Percentiles rank a stretch among this genome's conserved stretches.
Conservation (phyloP, 805 yeast genomes). For the Teunomyces cretensis region DNA sequence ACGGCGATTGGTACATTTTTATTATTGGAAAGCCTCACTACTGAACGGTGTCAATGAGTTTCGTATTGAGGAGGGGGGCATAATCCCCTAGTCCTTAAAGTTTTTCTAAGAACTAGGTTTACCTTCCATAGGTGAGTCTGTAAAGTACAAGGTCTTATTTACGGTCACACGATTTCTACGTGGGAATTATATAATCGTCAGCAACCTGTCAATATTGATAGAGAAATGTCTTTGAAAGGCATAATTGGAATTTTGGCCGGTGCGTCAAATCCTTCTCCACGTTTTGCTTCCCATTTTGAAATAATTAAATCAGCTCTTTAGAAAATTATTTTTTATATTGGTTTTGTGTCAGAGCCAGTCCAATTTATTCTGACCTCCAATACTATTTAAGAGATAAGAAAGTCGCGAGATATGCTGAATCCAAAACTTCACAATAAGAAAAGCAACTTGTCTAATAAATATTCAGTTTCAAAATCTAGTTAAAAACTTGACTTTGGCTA, state of each 20-base stretch:
- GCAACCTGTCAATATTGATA: neutral
- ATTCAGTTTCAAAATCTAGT: neutral
- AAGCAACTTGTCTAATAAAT: neutral
- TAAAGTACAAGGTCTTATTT: too few species aligned
- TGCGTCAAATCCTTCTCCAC: neutral
- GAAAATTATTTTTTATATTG: neutral
- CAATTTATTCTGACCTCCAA: neutral
- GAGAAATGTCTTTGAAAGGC: neutral
- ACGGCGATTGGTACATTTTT: too few species aligned
- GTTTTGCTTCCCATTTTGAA: neutral
- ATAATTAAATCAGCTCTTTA: neutral
- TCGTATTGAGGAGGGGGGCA: too few species aligned
- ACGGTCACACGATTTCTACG: too few species aligned
- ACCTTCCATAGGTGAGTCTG: too few species aligned
- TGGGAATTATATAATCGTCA: too few species aligned
- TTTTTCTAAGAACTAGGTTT: too few species aligned
- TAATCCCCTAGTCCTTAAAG: too few species aligned
- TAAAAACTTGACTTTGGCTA: neutral
- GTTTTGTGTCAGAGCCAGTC: neutral
- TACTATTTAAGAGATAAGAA: constrained; percentile 2
- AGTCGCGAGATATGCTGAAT: neutral
- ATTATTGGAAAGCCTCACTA: neutral
- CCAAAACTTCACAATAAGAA: neutral
- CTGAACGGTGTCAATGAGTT: too few species aligned
- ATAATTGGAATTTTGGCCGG: neutral